These are phyloP conservation scores for Trifolium fragiferum DNA, from an alignment of 306 rosid species.

Conservation along the genomic window DNA sequence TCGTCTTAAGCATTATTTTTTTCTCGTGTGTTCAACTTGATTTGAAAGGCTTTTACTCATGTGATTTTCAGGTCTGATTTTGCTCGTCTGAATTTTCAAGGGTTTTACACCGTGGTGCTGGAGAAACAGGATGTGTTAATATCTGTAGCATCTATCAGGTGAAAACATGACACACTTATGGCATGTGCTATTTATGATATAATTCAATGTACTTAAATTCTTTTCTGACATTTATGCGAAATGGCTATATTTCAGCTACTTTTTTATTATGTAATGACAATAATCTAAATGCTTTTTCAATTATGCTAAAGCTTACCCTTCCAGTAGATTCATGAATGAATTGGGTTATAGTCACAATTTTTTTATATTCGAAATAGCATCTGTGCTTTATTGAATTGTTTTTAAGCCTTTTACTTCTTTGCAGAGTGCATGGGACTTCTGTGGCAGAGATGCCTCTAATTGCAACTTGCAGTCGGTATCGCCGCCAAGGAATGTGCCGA, in stretches of 20 bases:
- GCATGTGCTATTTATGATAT: slow-evolving; percentile 31
- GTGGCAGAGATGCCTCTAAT: slow-evolving; percentile 97
- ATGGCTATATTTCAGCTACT: slow-evolving; percentile 20
- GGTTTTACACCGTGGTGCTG: slow-evolving; percentile 85
- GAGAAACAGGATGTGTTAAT: slow-evolving; percentile 87
- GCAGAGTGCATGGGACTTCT: slow-evolving; percentile 88
- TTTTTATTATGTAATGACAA: slow-evolving; percentile 28
- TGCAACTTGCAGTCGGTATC: slow-evolving; percentile 90
- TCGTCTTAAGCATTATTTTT: slow-evolving; percentile 3
- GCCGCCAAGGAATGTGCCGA: slow-evolving; percentile 98
- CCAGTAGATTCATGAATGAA: slow-evolving; percentile 26
- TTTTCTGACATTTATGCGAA: slow-evolving; percentile 17
- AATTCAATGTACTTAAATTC: slow-evolving; percentile 16
- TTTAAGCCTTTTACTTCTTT: slow-evolving; percentile 35
- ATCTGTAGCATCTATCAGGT: slow-evolving; percentile 96
- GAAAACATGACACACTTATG: slow-evolving; percentile 25
- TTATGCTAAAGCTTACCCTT: slow-evolving; percentile 32
- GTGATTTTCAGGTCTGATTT: slow-evolving; percentile 79
- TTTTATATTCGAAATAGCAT: slow-evolving; percentile 16
- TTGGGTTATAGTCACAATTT: slow-evolving; percentile 19
- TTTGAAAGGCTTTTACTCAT: slow-evolving; percentile 34
- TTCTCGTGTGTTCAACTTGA: slow-evolving; percentile 23
- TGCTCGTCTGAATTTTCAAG: slow-evolving; percentile 90
- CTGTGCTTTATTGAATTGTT: slow-evolving; percentile 23
- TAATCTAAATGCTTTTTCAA: slow-evolving; percentile 29